A percentile compares a stretch with the other conserved stretches of the same genome.
Evolutionary conservation across 805 yeast species (phyloP).

Genomic region (Zygoascus biomembranicola): DNA sequence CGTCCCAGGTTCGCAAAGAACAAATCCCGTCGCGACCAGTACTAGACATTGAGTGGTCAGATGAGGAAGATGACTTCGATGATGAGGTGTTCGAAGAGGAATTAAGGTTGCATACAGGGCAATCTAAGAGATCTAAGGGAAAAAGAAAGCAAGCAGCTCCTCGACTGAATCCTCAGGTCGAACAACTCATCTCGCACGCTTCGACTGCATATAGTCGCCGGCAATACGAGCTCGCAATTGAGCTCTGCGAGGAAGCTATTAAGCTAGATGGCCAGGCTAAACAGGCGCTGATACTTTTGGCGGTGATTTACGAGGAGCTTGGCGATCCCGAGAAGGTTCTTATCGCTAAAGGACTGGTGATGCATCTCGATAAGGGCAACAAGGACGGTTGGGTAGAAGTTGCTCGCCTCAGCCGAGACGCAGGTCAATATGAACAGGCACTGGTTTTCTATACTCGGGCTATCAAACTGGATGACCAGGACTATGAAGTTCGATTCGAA

Average conservation of each 20-base stretch:
- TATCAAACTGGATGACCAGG: constrained; percentile 74
- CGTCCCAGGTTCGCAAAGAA: not conserved
- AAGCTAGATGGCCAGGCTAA: constrained; percentile 23
- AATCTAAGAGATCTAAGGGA: not conserved
- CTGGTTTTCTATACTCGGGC: constrained; percentile 67
- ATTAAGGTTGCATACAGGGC: not conserved
- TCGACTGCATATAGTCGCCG: constrained; percentile 69
- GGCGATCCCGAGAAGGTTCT: constrained; percentile 29
- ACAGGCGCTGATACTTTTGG: constrained; percentile 25
- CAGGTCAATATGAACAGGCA: constrained; percentile 54
- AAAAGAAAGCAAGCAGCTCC: constrained; percentile 1
- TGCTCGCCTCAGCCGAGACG: constrained; percentile 71
- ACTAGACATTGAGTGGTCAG: constrained; percentile 12
- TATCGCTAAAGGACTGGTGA: constrained; percentile 38
- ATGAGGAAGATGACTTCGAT: constrained; percentile 24
- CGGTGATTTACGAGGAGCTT: constrained; percentile 41
- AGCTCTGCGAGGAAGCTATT: constrained; percentile 26
- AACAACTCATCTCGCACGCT: constrained; percentile 57
- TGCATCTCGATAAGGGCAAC: constrained; percentile 67
- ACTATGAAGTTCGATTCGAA: constrained; percentile 67
- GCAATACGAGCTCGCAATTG: constrained; percentile 28
- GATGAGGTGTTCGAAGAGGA: constrained; percentile 17
- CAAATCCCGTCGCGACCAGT: not conserved
- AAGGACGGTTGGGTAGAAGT: constrained; percentile 79
- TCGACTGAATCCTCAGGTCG: constrained; percentile 60